Percentiles rank a stretch among this genome's conserved stretches.
Conservation (phyloP, 306 rosid species). For the Sindora glabra region DNA sequence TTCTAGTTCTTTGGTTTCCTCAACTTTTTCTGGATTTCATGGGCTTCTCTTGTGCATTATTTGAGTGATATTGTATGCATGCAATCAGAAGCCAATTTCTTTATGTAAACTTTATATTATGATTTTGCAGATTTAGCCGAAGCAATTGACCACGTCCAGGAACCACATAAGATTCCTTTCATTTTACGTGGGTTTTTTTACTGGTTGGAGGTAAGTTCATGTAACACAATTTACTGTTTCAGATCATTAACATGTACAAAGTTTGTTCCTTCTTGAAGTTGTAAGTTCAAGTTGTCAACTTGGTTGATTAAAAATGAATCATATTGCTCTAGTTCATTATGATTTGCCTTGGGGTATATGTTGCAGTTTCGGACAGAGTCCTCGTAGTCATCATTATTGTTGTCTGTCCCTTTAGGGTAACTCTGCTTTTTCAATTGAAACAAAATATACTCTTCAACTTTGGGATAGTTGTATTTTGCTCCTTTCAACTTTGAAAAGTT, state of each 20-base stretch:
- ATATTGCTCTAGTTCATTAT: no score
- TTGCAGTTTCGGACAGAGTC: no score
- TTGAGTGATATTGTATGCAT: background rate
- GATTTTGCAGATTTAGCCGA: slow-evolving; percentile 40
- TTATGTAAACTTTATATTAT: slow-evolving; percentile 7
- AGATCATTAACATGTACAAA: background rate
- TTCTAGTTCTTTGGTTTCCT: background rate
- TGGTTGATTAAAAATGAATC: no score
- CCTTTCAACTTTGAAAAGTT: no score
- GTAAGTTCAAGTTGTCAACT: no score
- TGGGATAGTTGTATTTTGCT: no score
- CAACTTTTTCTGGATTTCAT: background rate
- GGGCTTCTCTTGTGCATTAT: background rate
- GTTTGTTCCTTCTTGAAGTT: background rate
- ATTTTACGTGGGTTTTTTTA: slow-evolving; percentile 70
- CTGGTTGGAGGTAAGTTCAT: slow-evolving; percentile 63
- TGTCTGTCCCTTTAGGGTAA: no score
- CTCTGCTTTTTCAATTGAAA: no score
- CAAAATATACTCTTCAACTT: no score
- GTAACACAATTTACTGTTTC: slow-evolving; percentile 2
- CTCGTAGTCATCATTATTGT: no score
- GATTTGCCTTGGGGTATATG: no score
- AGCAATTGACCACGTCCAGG: slow-evolving; percentile 25
- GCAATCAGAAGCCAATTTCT: background rate
- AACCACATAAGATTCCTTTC: slow-evolving; percentile 33